Evolutionary conservation across 75 land plant species (phyloP).

Genomic region (Pseudotsuga menziesii): DNA sequence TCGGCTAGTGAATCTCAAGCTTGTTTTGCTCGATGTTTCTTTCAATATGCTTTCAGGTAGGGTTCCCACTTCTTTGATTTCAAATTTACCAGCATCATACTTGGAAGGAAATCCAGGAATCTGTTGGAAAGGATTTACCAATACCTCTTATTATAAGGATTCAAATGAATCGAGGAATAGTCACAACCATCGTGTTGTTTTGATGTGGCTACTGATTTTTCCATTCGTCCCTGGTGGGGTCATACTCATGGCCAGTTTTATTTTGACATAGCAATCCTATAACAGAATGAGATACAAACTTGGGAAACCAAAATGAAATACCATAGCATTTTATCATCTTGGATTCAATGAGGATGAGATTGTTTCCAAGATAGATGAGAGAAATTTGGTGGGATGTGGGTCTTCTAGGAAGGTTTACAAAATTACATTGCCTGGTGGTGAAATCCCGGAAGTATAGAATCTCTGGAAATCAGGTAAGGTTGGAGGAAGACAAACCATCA

Average conservation of each 20-base stretch:
- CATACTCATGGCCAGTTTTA: conserved; percentile 17
- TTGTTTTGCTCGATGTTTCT: too few relatives aligned
- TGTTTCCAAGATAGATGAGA: conserved; percentile 42
- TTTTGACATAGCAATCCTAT: conserved; percentile 14
- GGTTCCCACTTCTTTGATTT: too few relatives aligned
- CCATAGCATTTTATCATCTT: conserved; percentile 49
- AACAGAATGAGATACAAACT: conserved; percentile 10
- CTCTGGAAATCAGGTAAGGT: conserved; percentile 20
- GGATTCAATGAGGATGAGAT: conserved; percentile 50
- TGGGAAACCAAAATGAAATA: conserved; percentile 17
- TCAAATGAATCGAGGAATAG: too few relatives aligned
- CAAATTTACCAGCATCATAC: too few relatives aligned
- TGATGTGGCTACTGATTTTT: conserved; percentile 24
- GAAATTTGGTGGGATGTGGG: conserved; percentile 49
- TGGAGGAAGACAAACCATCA: conserved; percentile 7
- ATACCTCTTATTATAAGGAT: too few relatives aligned
- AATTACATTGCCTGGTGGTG: conserved; percentile 46
- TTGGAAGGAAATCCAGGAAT: too few relatives aligned
- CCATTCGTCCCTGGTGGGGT: conserved; percentile 19
- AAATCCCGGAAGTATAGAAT: conserved; percentile 65
- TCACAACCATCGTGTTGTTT: conserved; percentile 1
- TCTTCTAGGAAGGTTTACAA: conserved; percentile 56
- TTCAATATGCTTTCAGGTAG: too few relatives aligned
- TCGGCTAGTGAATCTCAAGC: too few relatives aligned
- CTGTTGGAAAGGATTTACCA: too few relatives aligned